Percentiles rank a stretch among this genome's conserved stretches.
phyloP scores from a whole-genome alignment of 2,329 filamentous ascomycete genomes.

The Dryadomyces quercus-mongolicae region DNA sequence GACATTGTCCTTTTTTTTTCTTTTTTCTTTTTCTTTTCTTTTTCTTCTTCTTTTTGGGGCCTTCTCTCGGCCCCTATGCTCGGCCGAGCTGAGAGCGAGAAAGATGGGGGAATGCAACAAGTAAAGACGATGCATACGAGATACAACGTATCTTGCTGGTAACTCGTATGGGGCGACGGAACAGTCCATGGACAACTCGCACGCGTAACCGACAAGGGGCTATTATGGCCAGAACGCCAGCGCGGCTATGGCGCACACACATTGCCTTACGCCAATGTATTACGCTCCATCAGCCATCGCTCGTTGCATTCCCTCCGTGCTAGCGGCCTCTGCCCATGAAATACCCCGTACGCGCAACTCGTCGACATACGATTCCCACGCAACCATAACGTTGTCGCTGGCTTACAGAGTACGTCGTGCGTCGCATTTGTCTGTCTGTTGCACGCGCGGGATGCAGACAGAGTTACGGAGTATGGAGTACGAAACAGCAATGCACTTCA shows the following conservation, averaged over 20 bases:
- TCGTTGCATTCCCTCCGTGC: not conserved
- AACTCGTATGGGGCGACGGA: no score
- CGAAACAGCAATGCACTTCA: not conserved
- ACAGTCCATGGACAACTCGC: not conserved
- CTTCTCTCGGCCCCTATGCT: no score
- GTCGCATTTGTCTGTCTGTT: not conserved
- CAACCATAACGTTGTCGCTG: not conserved
- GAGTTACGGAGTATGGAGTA: no score
- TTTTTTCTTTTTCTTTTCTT: no score
- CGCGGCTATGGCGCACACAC: not conserved
- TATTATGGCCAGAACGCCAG: not conserved
- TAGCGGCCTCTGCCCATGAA: not conserved
- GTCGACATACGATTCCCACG: conserved; percentile 1
- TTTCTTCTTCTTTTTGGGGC: no score
- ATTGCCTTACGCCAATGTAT: no score
- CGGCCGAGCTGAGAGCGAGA: no score
- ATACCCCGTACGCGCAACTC: not conserved
- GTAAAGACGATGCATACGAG: no score
- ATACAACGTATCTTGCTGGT: no score
- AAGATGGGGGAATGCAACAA: no score
- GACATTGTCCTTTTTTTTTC: no score
- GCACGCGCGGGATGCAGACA: not conserved
- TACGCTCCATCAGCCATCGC: not conserved
- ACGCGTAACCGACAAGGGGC: not conserved
- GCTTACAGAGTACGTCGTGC: no score